Conservation (phyloP, 805 yeast species). For the Isabelozyma rhagii region DNA sequence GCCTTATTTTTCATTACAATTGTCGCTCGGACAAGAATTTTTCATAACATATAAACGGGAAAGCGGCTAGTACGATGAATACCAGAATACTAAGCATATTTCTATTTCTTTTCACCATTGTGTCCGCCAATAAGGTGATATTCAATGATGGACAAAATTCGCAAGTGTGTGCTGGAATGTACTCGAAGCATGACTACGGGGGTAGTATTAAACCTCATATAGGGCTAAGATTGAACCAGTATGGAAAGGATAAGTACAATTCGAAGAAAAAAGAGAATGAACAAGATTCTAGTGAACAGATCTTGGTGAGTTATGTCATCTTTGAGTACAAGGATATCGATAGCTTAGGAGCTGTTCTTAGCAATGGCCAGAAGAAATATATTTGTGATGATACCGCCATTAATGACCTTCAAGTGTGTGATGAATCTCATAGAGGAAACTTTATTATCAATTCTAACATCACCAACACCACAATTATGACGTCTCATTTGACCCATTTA, state of each 20-base stretch:
- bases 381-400: slow-evolving; percentile 75
- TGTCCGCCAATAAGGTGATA: slow-evolving; percentile 41
- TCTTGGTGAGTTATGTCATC: slow-evolving; percentile 61
- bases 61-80: not conserved
- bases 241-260: slow-evolving; percentile 25
- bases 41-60: not conserved
- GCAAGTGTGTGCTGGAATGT: slow-evolving; percentile 88
- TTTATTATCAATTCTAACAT: slow-evolving; percentile 55
- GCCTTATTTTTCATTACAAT: too few species aligned
- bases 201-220: slow-evolving; percentile 56
- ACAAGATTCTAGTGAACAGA: slow-evolving; percentile 31
- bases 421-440: slow-evolving; percentile 49
- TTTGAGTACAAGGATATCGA: slow-evolving; percentile 82
- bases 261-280: slow-evolving; percentile 16
- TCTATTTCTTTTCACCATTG: not conserved
- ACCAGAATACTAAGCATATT: not conserved
- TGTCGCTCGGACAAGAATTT: too few species aligned
- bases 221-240: slow-evolving; percentile 24
- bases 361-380: slow-evolving; percentile 45
- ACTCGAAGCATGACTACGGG: slow-evolving; percentile 81
- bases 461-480: slow-evolving; percentile 52
- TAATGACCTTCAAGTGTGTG: slow-evolving; percentile 49
- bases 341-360: slow-evolving; percentile 54
- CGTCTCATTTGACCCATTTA: slow-evolving; percentile 50
- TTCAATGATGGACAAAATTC: slow-evolving; percentile 46